phyloP scores from a whole-genome alignment of 2,329 filamentous ascomycete genomes.

The Talaromyces albobiverticillius region DNA sequence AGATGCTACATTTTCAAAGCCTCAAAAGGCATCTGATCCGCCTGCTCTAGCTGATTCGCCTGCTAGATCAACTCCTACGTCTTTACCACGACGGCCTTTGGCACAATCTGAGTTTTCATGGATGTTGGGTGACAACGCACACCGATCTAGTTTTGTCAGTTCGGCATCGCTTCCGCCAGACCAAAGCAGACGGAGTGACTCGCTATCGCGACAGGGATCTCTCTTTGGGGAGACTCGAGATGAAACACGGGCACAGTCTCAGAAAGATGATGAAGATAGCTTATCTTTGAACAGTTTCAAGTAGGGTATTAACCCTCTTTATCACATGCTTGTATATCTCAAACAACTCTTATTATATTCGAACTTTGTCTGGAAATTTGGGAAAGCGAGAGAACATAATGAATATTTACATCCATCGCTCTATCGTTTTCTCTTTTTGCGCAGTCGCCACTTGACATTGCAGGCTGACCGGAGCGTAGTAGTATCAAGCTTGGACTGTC shows the following conservation, averaged over 20 bases:
- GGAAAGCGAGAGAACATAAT: too few species aligned
- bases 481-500: background rate
- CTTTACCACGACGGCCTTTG: conserved; percentile 34
- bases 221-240: conserved; percentile 31
- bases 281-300: conserved; percentile 38
- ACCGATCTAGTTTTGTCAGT: conserved; percentile 45
- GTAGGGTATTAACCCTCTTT: background rate
- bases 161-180: conserved; percentile 45
- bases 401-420: too few species aligned
- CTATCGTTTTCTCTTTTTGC: too few species aligned
- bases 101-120: conserved; percentile 49
- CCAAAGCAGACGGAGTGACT: conserved; percentile 35
- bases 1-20: background rate
- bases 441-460: background rate
- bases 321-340: conserved; percentile 1
- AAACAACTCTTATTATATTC: background rate
- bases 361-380: too few species aligned
- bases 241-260: conserved; percentile 26
- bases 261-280: conserved; percentile 35
- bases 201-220: conserved; percentile 28
- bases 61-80: background rate
- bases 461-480: background rate
- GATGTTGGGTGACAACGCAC: conserved; percentile 47
- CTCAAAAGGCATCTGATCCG: background rate
- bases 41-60: conserved; percentile 4